phyloP scores from a whole-genome alignment of 2,329 filamentous ascomycete genomes.

The Microsporum audouinii region DNA sequence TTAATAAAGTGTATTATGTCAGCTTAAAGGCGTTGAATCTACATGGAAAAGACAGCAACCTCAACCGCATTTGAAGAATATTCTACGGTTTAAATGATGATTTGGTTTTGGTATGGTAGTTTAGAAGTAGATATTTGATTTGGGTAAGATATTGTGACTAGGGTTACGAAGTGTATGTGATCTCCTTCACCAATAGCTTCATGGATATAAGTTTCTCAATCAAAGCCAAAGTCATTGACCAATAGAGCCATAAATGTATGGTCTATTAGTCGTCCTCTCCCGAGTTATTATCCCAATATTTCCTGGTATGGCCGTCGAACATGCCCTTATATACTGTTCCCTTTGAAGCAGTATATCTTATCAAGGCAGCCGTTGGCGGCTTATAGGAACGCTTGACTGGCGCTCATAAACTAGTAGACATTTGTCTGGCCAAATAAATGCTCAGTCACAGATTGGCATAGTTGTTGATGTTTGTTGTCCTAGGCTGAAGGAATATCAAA shows the following conservation, averaged over 20 bases:
- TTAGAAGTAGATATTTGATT: too few relatives aligned
- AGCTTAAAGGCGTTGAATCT: not conserved
- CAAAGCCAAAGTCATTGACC: not conserved
- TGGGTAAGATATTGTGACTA: too few relatives aligned
- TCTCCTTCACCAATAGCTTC: not conserved
- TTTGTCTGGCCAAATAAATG: too few relatives aligned
- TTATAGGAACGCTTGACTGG: too few relatives aligned
- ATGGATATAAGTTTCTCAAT: not conserved
- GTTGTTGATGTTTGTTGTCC: too few relatives aligned
- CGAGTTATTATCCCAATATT: not conserved
- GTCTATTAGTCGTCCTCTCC: not conserved
- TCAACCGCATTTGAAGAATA: not conserved
- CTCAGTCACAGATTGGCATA: too few relatives aligned
- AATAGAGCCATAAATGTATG: not conserved
- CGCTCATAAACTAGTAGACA: too few relatives aligned
- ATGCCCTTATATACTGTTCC: not conserved
- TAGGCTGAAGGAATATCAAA: slow-evolving; percentile 23
- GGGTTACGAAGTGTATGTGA: not conserved
- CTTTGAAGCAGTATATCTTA: not conserved
- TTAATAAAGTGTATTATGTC: not conserved
- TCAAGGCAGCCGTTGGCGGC: too few relatives aligned
- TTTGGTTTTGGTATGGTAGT: too few relatives aligned
- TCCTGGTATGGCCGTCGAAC: not conserved
- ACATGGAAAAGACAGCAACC: not conserved
- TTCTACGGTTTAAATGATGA: not conserved